Evolutionary conservation across 306 rosid genomes (phyloP), one percentile per base, ranked within the genome.

Genomic region (Quercus ilex): DNA sequence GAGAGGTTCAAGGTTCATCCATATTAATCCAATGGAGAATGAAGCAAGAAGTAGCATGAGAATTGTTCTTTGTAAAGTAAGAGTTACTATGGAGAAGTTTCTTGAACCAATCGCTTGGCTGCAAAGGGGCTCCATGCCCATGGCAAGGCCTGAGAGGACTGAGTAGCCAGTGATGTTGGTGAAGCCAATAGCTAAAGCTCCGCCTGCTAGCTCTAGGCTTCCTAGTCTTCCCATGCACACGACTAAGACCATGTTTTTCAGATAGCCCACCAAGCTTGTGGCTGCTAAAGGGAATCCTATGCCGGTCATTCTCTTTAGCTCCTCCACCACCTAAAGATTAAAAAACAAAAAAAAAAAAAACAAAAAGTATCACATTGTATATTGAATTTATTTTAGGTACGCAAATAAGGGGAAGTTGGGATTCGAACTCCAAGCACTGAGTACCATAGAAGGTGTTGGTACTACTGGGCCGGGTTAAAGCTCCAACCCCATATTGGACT

Each of bases 71-170:
- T 76, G 84, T 28, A 94, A 31, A 75, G 94, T 90, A 55, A 77
- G 88, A 56, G 86, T 81, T 0, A 92, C 82, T 19, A 88, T 69
- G 59, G 84, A 76, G 23, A 82, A 74, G 87, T 91, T 92, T 63
- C 78, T 76, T 0, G 98, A 94, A 26, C 97, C 97, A n/a, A 88
- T 80, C 55, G 97, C 91, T 69, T 90, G 97, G 73, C 86, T 83
- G 71, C 97, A 92, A 2, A 92, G 83, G 0, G 97, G 94, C 28
- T 92, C 97, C 94, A 92, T 92, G 10, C 97, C 97, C 90, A 86
- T 81, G 82, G 97, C 94, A 33, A 92, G 73, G 28, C 97, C 94
- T 0, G 94, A 90, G 6, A 92, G 89, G 74, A 92, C 90, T 0
- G 93, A 92, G 86, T 88, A 92, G 28, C 94, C 97, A 4, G 93